Percentiles rank a stretch among this genome's conserved stretches.
Conservation (phyloP, 176 grass and related monocot genomes). For the Melocanna baccifera region DNA sequence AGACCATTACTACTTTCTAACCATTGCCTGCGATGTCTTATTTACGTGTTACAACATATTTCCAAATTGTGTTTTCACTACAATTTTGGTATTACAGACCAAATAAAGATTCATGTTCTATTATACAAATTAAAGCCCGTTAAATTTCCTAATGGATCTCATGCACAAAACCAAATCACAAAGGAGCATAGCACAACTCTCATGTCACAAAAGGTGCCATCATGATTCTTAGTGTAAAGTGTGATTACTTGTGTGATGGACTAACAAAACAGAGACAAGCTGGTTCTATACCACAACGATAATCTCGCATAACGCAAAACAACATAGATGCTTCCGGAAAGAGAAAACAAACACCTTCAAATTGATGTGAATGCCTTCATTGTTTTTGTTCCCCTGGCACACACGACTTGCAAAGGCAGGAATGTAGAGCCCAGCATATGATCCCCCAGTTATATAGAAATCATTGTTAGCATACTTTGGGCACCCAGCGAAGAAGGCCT, state of each 20-base stretch:
- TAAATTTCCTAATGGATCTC: no score
- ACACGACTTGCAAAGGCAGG: conserved; percentile 81
- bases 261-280: neutral
- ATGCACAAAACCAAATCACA: no score
- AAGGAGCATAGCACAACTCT: no score
- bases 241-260: neutral
- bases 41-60: no score
- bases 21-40: no score
- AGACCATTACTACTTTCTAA: no score
- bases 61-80: no score
- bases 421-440: conserved; percentile 85
- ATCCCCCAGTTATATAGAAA: conserved; percentile 87
- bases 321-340: neutral
- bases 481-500: conserved; percentile 77
- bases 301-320: neutral
- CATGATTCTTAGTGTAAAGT: neutral
- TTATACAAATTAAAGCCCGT: no score
- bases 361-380: conserved; percentile 76
- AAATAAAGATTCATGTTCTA: no score
- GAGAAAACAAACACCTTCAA: conserved; percentile 52
- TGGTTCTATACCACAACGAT: neutral
- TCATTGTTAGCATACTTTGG: conserved; percentile 63
- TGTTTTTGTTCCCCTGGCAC: conserved; percentile 66
- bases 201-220: neutral
- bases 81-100: no score